Base-by-base conservation (phyloP, 1,139 yeast species). In the Hansenula sp. region DNA sequence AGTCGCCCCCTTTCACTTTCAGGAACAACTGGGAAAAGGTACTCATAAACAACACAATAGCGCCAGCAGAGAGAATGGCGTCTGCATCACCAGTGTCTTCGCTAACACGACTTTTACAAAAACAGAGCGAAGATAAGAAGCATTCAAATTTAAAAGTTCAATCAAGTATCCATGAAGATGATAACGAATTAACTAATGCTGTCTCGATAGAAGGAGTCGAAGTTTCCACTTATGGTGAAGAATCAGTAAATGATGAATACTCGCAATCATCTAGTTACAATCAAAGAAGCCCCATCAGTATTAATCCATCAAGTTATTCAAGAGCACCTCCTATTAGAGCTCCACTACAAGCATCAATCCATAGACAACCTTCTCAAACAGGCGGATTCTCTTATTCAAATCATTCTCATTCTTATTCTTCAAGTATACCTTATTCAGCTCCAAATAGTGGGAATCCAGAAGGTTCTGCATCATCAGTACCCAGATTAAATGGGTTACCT, bases 381-480 rank as follows among this genome's bases (percentile, higher is more conserved):
- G 27, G 30, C 18, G 42, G 38, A 16, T 41, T 30, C 13, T 41
- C 55, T 1, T 48, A 46, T 38, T 31, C 45, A 11, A 28, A 37
- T 20, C 58, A 61, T 26, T 55, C 82, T 20, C 58, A 61, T 26
- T 55, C 82, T 40, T 65, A 81, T 47, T 76, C 86, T 12, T 67
- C 78, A 18, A 72, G 78, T 37, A 82, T 83, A 39, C 92, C 92
- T 1, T 83, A 81, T 58, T 71, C 82, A 8, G 89, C 82, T 2
- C 92, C 92, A 1, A 65, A 65, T 36, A 44, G 44, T 37, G 41
- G 45, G 18, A 24, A 24, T 24, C 13, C 24, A 7, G 38, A 39
- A 20, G 39, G 37, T 16, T 46, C 43, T 13, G 44, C 64, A 8
- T 42, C 46, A 38, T 36, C 75, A 63, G 55, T 64, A 62, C 46